These are phyloP conservation scores for Dactylonectria estremocensis DNA, from an alignment of 2,329 filamentous ascomycete species.

Conservation along the genomic window DNA sequence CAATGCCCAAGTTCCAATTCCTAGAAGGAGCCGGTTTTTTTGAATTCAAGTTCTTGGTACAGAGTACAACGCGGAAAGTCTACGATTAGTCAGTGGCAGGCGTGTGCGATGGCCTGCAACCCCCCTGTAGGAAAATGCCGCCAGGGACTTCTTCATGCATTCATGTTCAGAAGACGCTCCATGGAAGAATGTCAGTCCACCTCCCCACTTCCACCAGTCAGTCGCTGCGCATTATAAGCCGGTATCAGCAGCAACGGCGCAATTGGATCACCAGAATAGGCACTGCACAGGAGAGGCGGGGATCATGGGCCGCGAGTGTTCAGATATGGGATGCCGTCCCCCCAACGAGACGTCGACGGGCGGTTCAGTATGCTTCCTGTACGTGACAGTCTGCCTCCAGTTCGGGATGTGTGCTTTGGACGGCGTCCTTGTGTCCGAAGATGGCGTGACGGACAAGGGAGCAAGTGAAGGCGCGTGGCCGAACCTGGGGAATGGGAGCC, in stretches of 20 bases:
- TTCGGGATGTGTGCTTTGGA: background rate
- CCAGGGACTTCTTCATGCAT: background rate
- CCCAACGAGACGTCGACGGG: background rate
- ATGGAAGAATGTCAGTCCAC: conserved; percentile 1
- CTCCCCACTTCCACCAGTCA: conserved; percentile 16
- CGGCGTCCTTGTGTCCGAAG: background rate
- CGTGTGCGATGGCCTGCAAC: background rate
- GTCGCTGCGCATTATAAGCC: conserved; percentile 20
- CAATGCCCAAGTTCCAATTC: no score
- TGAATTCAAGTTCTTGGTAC: no score
- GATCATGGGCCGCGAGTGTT: conserved; percentile 12
- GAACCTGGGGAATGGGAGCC: background rate
- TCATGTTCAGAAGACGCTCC: background rate
- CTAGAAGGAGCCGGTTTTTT: no score
- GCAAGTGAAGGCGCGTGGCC: background rate
- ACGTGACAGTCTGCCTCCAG: background rate
- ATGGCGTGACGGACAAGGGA: conserved; percentile 1
- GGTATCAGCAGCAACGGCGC: conserved; percentile 6
- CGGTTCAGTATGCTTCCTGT: background rate
- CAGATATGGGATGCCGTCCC: background rate
- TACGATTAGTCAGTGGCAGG: no score
- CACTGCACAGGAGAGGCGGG: background rate
- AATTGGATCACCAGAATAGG: conserved; percentile 2
- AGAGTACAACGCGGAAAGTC: no score
- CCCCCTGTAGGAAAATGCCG: background rate